phyloP scores from a whole-genome alignment of 805 yeast species.

The Pichia insulana region DNA sequence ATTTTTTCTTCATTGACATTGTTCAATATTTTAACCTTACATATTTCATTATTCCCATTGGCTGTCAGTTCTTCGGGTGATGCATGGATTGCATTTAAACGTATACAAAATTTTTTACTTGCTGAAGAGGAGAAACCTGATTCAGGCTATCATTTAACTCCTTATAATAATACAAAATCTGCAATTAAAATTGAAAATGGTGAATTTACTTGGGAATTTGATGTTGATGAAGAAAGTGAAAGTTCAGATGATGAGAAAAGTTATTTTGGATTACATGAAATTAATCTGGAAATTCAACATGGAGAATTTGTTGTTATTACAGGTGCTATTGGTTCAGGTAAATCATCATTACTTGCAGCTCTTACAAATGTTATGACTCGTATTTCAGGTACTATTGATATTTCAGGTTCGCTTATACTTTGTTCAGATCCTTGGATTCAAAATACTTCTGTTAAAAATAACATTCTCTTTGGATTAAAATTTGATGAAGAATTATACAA shows the following conservation, averaged over 20 bases:
- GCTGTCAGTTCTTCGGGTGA: constrained; percentile 63
- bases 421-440: constrained; percentile 69
- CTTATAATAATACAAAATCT: constrained; percentile 9
- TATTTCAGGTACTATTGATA: constrained; percentile 39
- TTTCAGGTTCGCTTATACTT: constrained; percentile 45
- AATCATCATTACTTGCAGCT: constrained; percentile 62
- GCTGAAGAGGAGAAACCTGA: constrained; percentile 30
- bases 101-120: constrained; percentile 47
- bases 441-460: constrained; percentile 60
- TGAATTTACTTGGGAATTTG: constrained; percentile 56
- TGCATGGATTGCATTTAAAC: constrained; percentile 53
- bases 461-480: constrained; percentile 55
- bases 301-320: constrained; percentile 70
- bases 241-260: background rate
- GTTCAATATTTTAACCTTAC: constrained; percentile 53
- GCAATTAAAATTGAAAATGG: constrained; percentile 48
- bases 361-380: constrained; percentile 61
- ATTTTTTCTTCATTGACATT: constrained; percentile 65
- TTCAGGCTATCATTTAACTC: constrained; percentile 12
- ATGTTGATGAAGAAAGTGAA: background rate
- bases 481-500: constrained; percentile 42
- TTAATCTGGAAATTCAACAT: constrained; percentile 44
- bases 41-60: constrained; percentile 61
- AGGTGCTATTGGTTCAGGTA: constrained; percentile 79
- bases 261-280: constrained; percentile 33